Conservation (phyloP, 305 asterid species). For the Solanum aculeatissimum region DNA sequence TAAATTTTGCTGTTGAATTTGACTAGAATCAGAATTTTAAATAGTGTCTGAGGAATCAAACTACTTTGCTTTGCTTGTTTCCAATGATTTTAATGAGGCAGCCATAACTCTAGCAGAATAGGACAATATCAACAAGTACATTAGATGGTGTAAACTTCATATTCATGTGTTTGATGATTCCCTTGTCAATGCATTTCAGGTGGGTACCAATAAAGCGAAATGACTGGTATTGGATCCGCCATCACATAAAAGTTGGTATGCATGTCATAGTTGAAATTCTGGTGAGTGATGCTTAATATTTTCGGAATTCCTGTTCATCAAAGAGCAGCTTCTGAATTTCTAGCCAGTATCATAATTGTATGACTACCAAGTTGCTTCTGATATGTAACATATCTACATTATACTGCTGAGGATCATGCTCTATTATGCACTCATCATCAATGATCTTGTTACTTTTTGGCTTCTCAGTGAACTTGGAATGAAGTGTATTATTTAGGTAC, state of each 20-base stretch:
- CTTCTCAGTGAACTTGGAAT: not conserved
- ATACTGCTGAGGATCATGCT: not conserved
- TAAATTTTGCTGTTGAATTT: not conserved
- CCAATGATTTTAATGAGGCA: not conserved
- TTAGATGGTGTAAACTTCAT: not conserved
- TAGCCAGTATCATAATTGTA: not conserved
- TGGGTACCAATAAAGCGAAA: constrained; percentile 94
- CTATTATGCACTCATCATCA: not conserved
- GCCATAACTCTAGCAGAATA: not conserved
- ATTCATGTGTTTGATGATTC: not conserved
- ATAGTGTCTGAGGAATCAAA: not conserved
- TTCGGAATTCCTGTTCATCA: not conserved
- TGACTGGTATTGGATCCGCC: constrained; percentile 99
- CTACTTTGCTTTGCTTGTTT: not conserved
- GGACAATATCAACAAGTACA: not conserved
- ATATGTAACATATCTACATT: not conserved
- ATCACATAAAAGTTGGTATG: constrained; percentile 97
- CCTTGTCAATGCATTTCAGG: constrained; percentile 31
- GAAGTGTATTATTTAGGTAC: not conserved
- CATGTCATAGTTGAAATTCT: constrained; percentile 69
- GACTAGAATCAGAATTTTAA: not conserved
- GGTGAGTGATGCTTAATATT: constrained; percentile 38
- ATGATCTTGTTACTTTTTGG: not conserved
- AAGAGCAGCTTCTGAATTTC: not conserved
- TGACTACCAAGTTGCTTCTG: not conserved